Base-by-base conservation (phyloP, 176 grass and related monocot species). In the Thalia dealbata region DNA sequence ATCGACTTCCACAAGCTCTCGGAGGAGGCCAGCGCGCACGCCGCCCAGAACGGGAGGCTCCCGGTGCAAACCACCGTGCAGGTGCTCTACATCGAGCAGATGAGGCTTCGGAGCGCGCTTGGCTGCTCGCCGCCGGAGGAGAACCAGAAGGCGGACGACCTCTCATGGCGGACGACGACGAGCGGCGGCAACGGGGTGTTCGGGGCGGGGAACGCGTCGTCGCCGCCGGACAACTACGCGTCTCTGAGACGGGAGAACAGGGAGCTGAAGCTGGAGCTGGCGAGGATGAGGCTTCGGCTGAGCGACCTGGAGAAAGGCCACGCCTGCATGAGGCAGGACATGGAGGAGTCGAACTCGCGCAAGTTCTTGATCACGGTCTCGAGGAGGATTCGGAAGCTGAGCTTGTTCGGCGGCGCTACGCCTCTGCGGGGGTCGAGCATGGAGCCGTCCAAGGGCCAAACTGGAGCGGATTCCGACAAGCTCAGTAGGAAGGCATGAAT, bases 231-330 rank as follows among this genome's bases (percentile, higher is more conserved):
- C 80, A 95, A 87, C 82, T 95, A 95, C 50, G 91, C 91, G 10
- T 95, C 84, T 67, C 63, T 95, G 79, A 69, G 91, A 78, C 81
- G 88, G 75, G 91, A 96, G 73, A 96, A 96, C 81, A 80, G 86
- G 54, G 88, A 96, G 83, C 78, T 96, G 70, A 91, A 88, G 80
- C 82, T 96, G 29, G 91, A 96, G 83, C 64, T 96, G 3, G 84
- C 85, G 74, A 75, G 91, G 78, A 91, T 96, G 91, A 81, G 86
- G 18, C 83, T 86, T 72, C 81, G 91, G 35, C 79, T 96, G 28
- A 96, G 80, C 26, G 88, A 88, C 77, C 89, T 89, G 52, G 91
- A 96, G 83, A 73, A 89, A 69, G 88, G 85, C 65, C 91, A 96
- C 38, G 86, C 85, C n/a, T 46, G 90, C 35, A 96, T 96, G 77